phyloP scores from a whole-genome alignment of 805 yeast species.

The Sugiyamaella americana region DNA sequence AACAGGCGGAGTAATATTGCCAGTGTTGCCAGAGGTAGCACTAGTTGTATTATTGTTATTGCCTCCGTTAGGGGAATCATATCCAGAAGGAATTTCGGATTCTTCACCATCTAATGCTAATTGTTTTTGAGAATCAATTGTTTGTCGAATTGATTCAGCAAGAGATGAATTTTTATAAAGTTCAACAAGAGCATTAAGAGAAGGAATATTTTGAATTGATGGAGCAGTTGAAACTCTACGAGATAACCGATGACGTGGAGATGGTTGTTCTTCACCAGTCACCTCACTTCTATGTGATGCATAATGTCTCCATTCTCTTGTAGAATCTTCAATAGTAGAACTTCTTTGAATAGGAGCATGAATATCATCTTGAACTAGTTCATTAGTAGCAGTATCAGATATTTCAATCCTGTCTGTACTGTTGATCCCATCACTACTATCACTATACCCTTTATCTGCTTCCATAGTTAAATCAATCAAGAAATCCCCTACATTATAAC shows the following conservation, averaged over 20 bases:
- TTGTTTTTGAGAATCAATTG: slow-evolving; percentile 20
- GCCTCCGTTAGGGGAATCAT: slow-evolving; percentile 24
- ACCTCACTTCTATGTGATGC: slow-evolving; percentile 49
- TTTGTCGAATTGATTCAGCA: slow-evolving; percentile 21
- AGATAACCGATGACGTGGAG: not conserved
- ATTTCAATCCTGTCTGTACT: slow-evolving; percentile 14
- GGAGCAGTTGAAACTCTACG: not conserved
- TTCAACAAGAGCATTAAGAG: slow-evolving; percentile 27
- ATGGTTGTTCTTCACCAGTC: not conserved
- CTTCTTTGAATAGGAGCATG: slow-evolving; percentile 13
- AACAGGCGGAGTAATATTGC: slow-evolving; percentile 1
- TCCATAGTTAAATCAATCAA: slow-evolving; percentile 85
- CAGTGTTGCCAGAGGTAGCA: slow-evolving; percentile 1
- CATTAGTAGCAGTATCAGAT: not conserved
- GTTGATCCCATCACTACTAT: not conserved
- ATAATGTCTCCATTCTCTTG: slow-evolving; percentile 80
- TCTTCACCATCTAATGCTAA: slow-evolving; percentile 1
- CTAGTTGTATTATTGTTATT: slow-evolving; percentile 20
- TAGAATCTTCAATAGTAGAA: slow-evolving; percentile 39
- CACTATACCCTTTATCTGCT: slow-evolving; percentile 18
- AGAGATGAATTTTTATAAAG: slow-evolving; percentile 26
- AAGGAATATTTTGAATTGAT: slow-evolving; percentile 4
- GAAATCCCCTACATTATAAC: slow-evolving; percentile 91
- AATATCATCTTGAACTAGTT: slow-evolving; percentile 8
- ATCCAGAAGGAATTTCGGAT: slow-evolving; percentile 10